Percentiles rank a stretch among this genome's conserved stretches.
These are phyloP conservation scores for Monilinia laxa DNA, from an alignment of 2,329 filamentous ascomycete species.

Conservation along the genomic window DNA sequence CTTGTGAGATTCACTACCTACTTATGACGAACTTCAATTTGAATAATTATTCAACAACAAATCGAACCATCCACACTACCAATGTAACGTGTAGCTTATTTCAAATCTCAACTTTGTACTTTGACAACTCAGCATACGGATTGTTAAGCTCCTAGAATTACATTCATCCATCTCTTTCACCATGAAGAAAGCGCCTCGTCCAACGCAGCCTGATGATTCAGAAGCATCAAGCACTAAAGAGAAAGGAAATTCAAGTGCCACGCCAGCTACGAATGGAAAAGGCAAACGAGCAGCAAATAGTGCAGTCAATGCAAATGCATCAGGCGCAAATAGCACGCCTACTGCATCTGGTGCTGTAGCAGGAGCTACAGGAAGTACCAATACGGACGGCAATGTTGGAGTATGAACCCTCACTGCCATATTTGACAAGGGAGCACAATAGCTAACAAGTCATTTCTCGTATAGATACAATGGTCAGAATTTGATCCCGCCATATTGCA, in stretches of 20 bases:
- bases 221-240: conserved; percentile 43
- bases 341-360: conserved; percentile 22
- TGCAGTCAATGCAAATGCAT: conserved; percentile 32
- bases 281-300: conserved; percentile 34
- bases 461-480: conserved; percentile 62
- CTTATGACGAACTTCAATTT: conserved; percentile 8
- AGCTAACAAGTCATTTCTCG: conserved; percentile 13
- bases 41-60: conserved; percentile 6
- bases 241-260: conserved; percentile 32
- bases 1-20: not conserved
- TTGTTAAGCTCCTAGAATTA: not conserved
- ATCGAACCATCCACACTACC: not conserved
- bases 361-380: conserved; percentile 25
- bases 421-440: not conserved
- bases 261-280: conserved; percentile 36
- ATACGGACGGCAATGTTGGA: conserved; percentile 34
- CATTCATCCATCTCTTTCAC: not conserved
- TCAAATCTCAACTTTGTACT: not conserved
- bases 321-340: conserved; percentile 36
- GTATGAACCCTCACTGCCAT: conserved; percentile 28
- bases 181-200: conserved; percentile 31
- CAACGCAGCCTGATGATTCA: conserved; percentile 40
- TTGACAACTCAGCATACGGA: too few species aligned
- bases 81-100: not conserved
- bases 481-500: conserved; percentile 69